Base-by-base conservation (phyloP, 129 eudicot species). In the Flaveria brownii region DNA sequence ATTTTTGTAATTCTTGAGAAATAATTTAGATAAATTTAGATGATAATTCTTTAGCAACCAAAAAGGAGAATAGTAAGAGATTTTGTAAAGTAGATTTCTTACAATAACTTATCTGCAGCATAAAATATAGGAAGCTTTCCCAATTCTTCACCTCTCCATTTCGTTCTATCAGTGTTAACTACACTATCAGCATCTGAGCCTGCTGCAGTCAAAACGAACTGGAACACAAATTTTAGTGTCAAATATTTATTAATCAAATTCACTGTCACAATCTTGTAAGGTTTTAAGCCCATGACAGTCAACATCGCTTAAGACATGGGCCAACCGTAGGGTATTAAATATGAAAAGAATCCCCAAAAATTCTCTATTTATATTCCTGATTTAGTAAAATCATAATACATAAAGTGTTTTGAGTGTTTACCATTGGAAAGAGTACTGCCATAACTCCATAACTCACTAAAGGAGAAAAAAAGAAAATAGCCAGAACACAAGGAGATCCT, bases 201-300 rank as follows among this genome's bases (percentile, higher is more conserved):
- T 46, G 99, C 89, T 77, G 99, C 97, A 43, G 97, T 86, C 84
- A 94, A 76, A 82, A 94, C 99, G 80, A 94, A 94, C 99, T 94
- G 79, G 41, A 71, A 75, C 42, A 62, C 47, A 45, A 63, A 46
- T 7, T 39, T 80, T 11, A 86, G 41, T 41, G 72, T 23, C 63
- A 67, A 51, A 4, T 46, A 26, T 9, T 23, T 68, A 23, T 66
- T 54, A 28, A 67, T 52, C 17, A 72, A 45, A 63, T 39, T 22
- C 47, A 43, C 17, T 62, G 33, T 52, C 62, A 51, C 36, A 68
- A 69, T 45, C 69, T n/a, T 11, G 39, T 14, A 69, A 69, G 51
- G 50, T 20, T 65, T 59, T 12, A 15, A n/a, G 42, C 36, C 43
- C 57, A 13, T 42, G 43, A 74, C 64, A 55, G 71, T 74, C 43